These are phyloP conservation scores for Euphrasia confusa DNA, from an alignment of 257 asterid genomes.

Conservation along the genomic window DNA sequence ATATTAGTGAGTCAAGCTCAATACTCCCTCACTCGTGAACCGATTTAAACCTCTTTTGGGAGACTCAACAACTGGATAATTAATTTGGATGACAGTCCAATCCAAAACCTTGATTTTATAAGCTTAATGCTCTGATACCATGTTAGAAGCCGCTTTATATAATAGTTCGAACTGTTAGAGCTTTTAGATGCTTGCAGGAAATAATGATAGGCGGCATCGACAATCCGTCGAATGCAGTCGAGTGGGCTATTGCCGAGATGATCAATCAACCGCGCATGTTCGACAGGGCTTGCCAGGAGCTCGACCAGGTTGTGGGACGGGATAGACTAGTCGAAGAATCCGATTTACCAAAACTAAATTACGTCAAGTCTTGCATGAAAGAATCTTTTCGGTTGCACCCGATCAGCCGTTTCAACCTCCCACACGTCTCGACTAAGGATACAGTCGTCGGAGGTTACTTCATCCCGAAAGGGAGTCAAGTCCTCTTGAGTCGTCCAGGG, in stretches of 20 bases:
- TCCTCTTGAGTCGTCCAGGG: conserved; percentile 28
- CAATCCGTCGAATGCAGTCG: too few relatives aligned
- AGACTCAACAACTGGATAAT: too few relatives aligned
- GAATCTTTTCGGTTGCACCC: conserved; percentile 37
- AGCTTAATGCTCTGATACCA: too few relatives aligned
- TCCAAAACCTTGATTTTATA: too few relatives aligned
- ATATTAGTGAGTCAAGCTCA: too few relatives aligned
- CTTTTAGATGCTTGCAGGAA: conserved; percentile 19
- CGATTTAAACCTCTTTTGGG: too few relatives aligned
- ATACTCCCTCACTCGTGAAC: too few relatives aligned
- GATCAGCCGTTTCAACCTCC: conserved; percentile 21
- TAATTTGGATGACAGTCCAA: too few relatives aligned
- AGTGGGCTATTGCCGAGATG: too few relatives aligned
- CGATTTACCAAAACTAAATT: conserved; percentile 30
- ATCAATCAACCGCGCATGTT: neutral
- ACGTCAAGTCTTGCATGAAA: conserved; percentile 25
- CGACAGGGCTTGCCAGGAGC: conserved; percentile 16
- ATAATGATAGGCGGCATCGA: conserved; percentile 21
- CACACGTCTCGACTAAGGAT: conserved; percentile 27
- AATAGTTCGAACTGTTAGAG: too few relatives aligned
- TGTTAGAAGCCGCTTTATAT: too few relatives aligned
- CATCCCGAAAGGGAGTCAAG: conserved; percentile 33
- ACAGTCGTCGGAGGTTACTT: conserved; percentile 27
- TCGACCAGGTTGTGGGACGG: conserved; percentile 24
- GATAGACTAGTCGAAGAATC: conserved; percentile 32